Evolutionary conservation across 805 yeast species (phyloP), one percentile per base, ranked within the genome.

Genomic region (Torulaspora microellipsoides): DNA sequence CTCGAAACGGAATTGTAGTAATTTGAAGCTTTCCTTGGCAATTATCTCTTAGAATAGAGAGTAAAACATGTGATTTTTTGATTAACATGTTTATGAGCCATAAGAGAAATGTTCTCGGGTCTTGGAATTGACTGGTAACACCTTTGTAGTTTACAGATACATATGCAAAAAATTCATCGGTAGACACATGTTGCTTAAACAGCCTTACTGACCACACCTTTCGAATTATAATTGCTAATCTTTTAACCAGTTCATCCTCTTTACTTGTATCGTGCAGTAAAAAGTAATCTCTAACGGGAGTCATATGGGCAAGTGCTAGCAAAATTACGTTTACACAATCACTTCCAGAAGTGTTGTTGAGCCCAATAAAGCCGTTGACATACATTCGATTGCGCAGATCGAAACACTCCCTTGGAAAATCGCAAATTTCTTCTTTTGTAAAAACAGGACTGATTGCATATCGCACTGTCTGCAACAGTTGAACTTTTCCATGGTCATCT

Each of bases 121-220:
- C 77, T 3, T 59, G 56, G 36, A 70, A 68, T 25, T 56, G 58
- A 27, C 65, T 66, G 53, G 75, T 76, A 33, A 61, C 56, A 40
- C 70, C 72, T 35, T 72, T 68, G 0, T 83, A 70, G n/a, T 58
- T 43, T 1, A 64, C 53, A 1, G 74, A 61, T 4, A 82, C 61
- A 47, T 65, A 67, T 45, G 79, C 79, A 35, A 82, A 57, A 7
- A 86, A 62, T 39, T 81, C 87, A 55, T 78, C 83, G 1, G 87
- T 81, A 0, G 91, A 80, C 2, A 84, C 69, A 53, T 83, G 87
- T 3, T 72, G 60, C 51, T 74, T 77, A 59, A 79, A 80, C 15
- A 85, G 67, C 32, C 65, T 64, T 0, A 73, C 65, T 4, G 82
- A 83, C 90, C 91, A 86, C 8, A 83, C 37, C 51, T 80, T 83